These are phyloP conservation scores for Gossypioides kirkii DNA, from an alignment of 345 rosid genomes.

Conservation along the genomic window DNA sequence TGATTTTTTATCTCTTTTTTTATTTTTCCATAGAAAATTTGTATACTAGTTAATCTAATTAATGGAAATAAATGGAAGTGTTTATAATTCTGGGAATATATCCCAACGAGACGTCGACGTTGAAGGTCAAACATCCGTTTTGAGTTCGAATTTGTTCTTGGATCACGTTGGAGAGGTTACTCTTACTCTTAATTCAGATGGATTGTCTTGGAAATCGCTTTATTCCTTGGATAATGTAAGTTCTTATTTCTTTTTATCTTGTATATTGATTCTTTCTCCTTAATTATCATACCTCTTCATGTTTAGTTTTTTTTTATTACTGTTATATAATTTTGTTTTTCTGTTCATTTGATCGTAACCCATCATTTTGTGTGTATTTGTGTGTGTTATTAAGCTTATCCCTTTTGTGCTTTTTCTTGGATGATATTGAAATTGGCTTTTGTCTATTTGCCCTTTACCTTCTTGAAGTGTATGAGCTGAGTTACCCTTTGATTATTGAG, in stretches of 20 bases:
- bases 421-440: not conserved
- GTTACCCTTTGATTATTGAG: conserved; percentile 3
- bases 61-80: conserved; percentile 24
- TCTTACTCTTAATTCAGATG: conserved; percentile 50
- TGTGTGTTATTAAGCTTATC: not conserved
- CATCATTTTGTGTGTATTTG: too few species aligned
- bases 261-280: not conserved
- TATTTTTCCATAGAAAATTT: not conserved
- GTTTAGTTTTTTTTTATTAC: not conserved
- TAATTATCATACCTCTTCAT: not conserved
- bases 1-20: not conserved
- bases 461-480: conserved; percentile 1
- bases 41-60: not conserved
- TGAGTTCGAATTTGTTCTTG: conserved; percentile 42
- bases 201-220: conserved; percentile 67
- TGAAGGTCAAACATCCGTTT: conserved; percentile 22
- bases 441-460: not conserved
- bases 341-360: not conserved
- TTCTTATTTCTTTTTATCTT: not conserved
- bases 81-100: conserved; percentile 8
- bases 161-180: conserved; percentile 45
- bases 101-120: conserved; percentile 13
- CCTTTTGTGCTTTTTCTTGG: not conserved
- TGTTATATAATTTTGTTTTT: not conserved
- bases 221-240: conserved; percentile 50